Conservation (phyloP, 352 stramenopile genomes). For the Globisporangium perplexum region DNA sequence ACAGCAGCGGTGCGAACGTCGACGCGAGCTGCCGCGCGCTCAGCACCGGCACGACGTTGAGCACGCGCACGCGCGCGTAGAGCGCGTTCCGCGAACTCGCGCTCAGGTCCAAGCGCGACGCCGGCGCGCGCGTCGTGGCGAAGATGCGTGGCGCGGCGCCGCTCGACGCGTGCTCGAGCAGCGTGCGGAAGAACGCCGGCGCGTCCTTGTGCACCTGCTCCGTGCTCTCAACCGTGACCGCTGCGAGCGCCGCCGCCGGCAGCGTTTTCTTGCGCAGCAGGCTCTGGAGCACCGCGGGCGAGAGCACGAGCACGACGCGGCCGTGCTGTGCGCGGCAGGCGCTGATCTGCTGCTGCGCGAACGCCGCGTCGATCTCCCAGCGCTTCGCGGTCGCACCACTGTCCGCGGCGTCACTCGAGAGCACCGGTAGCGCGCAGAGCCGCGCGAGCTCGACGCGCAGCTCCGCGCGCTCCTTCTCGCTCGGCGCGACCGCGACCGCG, state of each 20-base stretch:
- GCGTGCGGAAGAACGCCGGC: slow-evolving; percentile 45
- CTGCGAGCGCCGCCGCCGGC: slow-evolving; percentile 20
- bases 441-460: slow-evolving; percentile 38
- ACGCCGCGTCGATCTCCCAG: slow-evolving; percentile 21
- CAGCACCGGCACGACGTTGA: slow-evolving; percentile 55
- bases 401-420: slow-evolving; percentile 12
- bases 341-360: slow-evolving; percentile 13
- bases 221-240: slow-evolving; percentile 60
- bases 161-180: slow-evolving; percentile 21
- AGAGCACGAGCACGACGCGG: slow-evolving; percentile 32
- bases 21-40: slow-evolving; percentile 13
- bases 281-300: slow-evolving; percentile 37
- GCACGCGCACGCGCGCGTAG: slow-evolving; percentile 49
- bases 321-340: slow-evolving; percentile 12
- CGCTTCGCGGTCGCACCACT: background rate
- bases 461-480: slow-evolving; percentile 15
- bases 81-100: slow-evolving; percentile 35
- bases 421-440: slow-evolving; percentile 29
- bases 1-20: slow-evolving; percentile 38
- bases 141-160: slow-evolving; percentile 33
- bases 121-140: slow-evolving; percentile 42
- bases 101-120: slow-evolving; percentile 49
- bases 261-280: slow-evolving; percentile 27
- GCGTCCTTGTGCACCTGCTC: slow-evolving; percentile 58
- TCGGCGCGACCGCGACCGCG: slow-evolving; percentile 40